These are phyloP conservation scores for sorghum (Sorghum bicolor) DNA, from an alignment of 176 grass and related monocot species.

Conservation along the genomic window Sorghum_bicolor_NCBIv3 NC_012870.2:76760001-76760500, in stretches of 20 bases:
- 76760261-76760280: conserved; percentile 9
- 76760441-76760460: background rate
- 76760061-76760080: background rate
- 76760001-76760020: too few species aligned
- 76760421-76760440: background rate
- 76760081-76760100: background rate
- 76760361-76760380: conserved; percentile 3
- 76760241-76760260: conserved; percentile 35
- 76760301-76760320: conserved; percentile 6
- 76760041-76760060: background rate
- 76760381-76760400: conserved; percentile 17
- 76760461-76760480: background rate
- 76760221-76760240: conserved; percentile 16
- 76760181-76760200: background rate
- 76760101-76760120: background rate
- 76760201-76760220: conserved; percentile 4
- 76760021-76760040: background rate
- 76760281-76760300: conserved; percentile 5
- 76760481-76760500: background rate
- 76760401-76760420: background rate
- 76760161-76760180: background rate
- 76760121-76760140: background rate
- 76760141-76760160: background rate
- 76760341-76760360: conserved; percentile 21
- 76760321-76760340: background rate